These are phyloP conservation scores for Soucietia sequanensis DNA, from an alignment of 805 yeast species.

Conservation along the genomic window DNA sequence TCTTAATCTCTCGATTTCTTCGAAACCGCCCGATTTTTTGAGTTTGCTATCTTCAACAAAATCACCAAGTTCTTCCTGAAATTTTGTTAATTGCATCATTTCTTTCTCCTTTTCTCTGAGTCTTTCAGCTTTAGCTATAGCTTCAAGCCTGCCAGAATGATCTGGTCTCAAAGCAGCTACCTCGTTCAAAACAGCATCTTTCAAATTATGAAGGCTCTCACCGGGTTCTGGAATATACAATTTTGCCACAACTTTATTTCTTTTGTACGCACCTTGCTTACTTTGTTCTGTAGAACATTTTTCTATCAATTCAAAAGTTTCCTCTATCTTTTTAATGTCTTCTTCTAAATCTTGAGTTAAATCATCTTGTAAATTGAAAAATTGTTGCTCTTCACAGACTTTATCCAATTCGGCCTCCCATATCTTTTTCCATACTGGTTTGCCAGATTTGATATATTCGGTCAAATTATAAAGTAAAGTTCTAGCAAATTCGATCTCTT, in stretches of 20 bases:
- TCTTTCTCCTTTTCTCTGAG: conserved; percentile 70
- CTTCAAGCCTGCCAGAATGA: conserved; percentile 82
- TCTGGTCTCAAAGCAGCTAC: conserved; percentile 79
- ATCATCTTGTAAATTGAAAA: conserved; percentile 86
- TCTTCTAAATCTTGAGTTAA: conserved; percentile 74
- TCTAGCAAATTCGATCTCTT: conserved; percentile 63
- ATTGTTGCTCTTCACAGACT: conserved; percentile 92
- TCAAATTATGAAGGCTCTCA: conserved; percentile 52
- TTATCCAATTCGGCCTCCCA: conserved; percentile 92
- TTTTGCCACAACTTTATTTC: conserved; percentile 38
- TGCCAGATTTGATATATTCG: conserved; percentile 65
- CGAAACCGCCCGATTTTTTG: conserved; percentile 85
- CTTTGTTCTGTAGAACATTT: conserved; percentile 77
- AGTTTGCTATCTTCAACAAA: conserved; percentile 78
- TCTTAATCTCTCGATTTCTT: conserved; percentile 74
- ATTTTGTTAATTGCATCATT: conserved; percentile 55
- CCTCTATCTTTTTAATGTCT: conserved; percentile 76
- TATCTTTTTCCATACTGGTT: conserved; percentile 81
- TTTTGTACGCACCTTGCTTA: conserved; percentile 50
- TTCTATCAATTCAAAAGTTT: conserved; percentile 79
- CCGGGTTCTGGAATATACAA: conserved; percentile 62
- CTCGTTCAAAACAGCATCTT: conserved; percentile 78
- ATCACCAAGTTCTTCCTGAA: conserved; percentile 80
- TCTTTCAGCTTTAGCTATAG: conserved; percentile 84
- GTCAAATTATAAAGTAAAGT: conserved; percentile 51